Percentiles rank a stretch among this genome's conserved stretches.
phyloP scores from a whole-genome alignment of 805 yeast species.

The Kodamaea jinghongensis region DNA sequence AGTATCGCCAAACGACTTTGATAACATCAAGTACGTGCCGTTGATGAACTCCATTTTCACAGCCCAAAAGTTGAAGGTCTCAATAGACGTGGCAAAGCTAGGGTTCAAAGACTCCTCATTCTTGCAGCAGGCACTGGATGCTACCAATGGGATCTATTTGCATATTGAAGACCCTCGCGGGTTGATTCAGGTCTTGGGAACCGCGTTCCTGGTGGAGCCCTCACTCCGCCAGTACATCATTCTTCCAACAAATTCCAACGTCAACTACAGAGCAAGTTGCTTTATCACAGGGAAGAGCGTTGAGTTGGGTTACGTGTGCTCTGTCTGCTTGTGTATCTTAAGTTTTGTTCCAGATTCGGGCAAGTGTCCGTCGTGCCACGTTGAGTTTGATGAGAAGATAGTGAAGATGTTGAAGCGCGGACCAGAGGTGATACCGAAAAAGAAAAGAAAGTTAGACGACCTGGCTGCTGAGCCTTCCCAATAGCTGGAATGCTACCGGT shows the following conservation, averaged over 20 bases:
- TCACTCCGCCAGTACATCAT: constrained; percentile 71
- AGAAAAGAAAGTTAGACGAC: constrained; percentile 31
- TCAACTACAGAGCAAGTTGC: constrained; percentile 94
- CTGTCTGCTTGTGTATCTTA: constrained; percentile 83
- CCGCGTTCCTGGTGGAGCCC: constrained; percentile 87
- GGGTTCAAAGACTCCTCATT: constrained; percentile 66
- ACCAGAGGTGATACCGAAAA: constrained; percentile 50
- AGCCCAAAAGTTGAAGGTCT: constrained; percentile 86
- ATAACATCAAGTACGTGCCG: constrained; percentile 74
- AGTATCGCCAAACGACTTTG: constrained; percentile 73
- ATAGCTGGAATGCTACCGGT: too few relatives aligned
- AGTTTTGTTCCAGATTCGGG: constrained; percentile 65
- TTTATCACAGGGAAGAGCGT: constrained; percentile 86
- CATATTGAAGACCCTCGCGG: constrained; percentile 68
- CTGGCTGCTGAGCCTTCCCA: too few relatives aligned
- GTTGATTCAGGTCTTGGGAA: constrained; percentile 72
- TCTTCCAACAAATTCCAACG: constrained; percentile 77
- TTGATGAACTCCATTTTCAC: constrained; percentile 95
- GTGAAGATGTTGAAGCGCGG: constrained; percentile 55
- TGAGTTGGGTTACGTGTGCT: constrained; percentile 91
- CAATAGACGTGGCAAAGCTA: constrained; percentile 87
- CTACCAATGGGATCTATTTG: constrained; percentile 87
- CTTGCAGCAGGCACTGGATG: constrained; percentile 93
- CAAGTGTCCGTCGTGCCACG: constrained; percentile 83
- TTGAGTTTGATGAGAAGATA: constrained; percentile 66